phyloP scores from a whole-genome alignment of 805 yeast species.

The Wickerhamiella australiensis region DNA sequence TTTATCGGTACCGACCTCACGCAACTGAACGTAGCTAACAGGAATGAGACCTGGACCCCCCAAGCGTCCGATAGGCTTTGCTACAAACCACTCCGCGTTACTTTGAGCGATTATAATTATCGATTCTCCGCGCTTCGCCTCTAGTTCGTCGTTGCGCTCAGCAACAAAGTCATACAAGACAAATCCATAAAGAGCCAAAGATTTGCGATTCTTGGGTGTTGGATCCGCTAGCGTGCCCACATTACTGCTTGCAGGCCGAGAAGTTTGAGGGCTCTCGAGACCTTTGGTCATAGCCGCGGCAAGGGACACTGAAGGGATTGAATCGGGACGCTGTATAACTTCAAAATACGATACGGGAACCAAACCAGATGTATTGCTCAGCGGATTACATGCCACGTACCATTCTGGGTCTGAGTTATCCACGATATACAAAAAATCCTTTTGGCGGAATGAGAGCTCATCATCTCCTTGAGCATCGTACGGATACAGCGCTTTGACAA shows the following conservation, averaged over 20 bases:
- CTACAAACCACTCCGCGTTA: conserved; percentile 94
- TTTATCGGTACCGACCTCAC: conserved; percentile 58
- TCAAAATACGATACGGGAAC: conserved; percentile 83
- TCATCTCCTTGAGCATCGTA: conserved; percentile 70
- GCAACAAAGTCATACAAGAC: conserved; percentile 81
- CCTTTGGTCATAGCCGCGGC: conserved; percentile 19
- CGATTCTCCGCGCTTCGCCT: conserved; percentile 74
- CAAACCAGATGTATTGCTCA: conserved; percentile 62
- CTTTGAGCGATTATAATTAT: conserved; percentile 92
- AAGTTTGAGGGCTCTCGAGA: neutral
- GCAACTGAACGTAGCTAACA: conserved; percentile 71
- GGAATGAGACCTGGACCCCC: conserved; percentile 98
- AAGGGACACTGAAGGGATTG: conserved; percentile 25
- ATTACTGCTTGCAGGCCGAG: neutral
- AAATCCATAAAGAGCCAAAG: conserved; percentile 52
- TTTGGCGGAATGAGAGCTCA: conserved; percentile 64
- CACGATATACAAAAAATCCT: conserved; percentile 80
- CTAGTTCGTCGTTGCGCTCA: conserved; percentile 69
- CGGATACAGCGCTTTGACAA: conserved; percentile 68
- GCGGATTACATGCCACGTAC: conserved; percentile 84
- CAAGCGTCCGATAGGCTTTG: conserved; percentile 84
- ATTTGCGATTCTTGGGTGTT: conserved; percentile 25
- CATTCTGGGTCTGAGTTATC: conserved; percentile 50
- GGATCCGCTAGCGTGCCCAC: conserved; percentile 19
- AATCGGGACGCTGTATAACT: conserved; percentile 37